Evolutionary conservation across 1,284 basidiomycete species (phyloP), one percentile per base, ranked within the genome.

Genomic region (Naganishia sp.): DNA sequence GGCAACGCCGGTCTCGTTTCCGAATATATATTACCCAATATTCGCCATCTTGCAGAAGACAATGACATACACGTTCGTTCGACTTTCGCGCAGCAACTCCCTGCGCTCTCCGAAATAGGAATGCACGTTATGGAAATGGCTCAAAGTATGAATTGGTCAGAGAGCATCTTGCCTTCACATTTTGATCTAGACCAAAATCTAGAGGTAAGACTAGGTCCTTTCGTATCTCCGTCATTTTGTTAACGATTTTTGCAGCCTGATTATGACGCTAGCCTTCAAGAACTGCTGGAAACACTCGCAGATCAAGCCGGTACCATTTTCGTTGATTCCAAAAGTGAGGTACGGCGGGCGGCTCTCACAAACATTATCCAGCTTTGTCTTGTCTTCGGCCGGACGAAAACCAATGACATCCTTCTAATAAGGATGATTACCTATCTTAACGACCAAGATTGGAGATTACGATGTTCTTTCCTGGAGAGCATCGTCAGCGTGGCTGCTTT

Each of bases 361-460:
- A 87, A 92, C 71, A 90, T 98, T 39, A 90, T 90, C 1, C 87
- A 89, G 0, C 82, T 99, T 6, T 97, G 94, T 75, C 87, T 92
- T 61, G 97, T 99, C 81, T 87, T 99, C 43, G 95, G 94, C 2
- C 82, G 91, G 28, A 89, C 92, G 74, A 90, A 88, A 75, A 95
- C 96, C 0, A 95, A 96, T 79, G 94, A 99, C 72, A 90, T 95
- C 3, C 82, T 99, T 6, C 82, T 99, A 23, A 94, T 92, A 71
- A 94, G 99, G 77, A 95, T 99, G 88, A 94, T 99, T 76, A 99
- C 96, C 0, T 99, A 97, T 74, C 84, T 99, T 71, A 99, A 99
- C 75, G 94, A 98, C 73, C 83, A 90, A 11, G 92, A 96, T 74
- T 98, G 95, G 94, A 80, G 90, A 25, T 81, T 99, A 51, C 84